Conservation (phyloP, 352 stramenopile species). For the Hyaloperonospora arabidopsidis region DNA sequence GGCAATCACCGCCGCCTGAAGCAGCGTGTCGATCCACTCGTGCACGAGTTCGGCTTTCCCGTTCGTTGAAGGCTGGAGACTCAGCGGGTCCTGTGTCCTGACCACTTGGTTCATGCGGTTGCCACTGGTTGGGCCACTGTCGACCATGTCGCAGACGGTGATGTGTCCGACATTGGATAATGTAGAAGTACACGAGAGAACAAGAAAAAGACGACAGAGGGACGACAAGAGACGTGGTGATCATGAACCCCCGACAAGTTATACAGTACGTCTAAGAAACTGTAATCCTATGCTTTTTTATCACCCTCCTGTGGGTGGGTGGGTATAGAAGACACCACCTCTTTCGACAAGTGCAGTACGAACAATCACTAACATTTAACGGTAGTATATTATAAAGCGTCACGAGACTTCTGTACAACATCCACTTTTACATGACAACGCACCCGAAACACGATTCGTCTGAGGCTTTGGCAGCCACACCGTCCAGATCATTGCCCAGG, state of each 20-base stretch:
- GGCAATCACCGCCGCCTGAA: slow-evolving; percentile 66
- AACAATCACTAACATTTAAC: neutral
- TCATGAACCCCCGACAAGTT: no score
- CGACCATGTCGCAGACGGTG: slow-evolving; percentile 34
- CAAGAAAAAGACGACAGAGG: neutral
- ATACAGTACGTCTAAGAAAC: no score
- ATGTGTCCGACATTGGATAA: slow-evolving; percentile 4
- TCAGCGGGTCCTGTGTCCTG: slow-evolving; percentile 3
- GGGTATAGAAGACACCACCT: no score
- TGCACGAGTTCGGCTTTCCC: slow-evolving; percentile 34
- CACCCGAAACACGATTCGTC: slow-evolving; percentile 62
- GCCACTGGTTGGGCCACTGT: slow-evolving; percentile 17
- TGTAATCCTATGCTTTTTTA: no score
- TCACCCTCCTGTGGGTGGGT: no score
- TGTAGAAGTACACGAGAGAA: neutral
- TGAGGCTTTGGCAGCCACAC: slow-evolving; percentile 21
- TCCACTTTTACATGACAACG: slow-evolving; percentile 40
- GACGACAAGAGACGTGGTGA: no score
- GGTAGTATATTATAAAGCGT: neutral
- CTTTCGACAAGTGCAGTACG: neutral
- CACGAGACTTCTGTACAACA: neutral
- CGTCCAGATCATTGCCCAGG: slow-evolving; percentile 37
- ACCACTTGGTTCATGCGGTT: neutral
- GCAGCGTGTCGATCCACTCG: slow-evolving; percentile 75
- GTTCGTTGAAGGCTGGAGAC: slow-evolving; percentile 11